These are phyloP conservation scores for Melastoma candidum DNA, from an alignment of 441 rosid genomes.

Conservation along the genomic window DNA sequence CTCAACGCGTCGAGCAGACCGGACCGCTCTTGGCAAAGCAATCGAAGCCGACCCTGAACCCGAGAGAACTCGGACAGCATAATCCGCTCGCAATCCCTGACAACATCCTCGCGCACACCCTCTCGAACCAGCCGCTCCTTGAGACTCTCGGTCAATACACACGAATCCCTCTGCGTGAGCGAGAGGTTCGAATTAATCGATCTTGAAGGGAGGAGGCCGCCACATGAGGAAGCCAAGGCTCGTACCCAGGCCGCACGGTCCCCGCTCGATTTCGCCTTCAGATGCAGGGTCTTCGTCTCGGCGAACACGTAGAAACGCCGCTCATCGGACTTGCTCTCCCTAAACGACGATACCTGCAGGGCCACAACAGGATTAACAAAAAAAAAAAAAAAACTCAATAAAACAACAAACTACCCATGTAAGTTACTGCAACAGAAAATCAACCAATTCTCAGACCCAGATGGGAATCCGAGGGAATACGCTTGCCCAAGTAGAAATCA, in stretches of 20 bases:
- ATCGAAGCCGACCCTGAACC: slow-evolving; percentile 49
- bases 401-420: too few relatives aligned
- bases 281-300: slow-evolving; percentile 86
- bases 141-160: slow-evolving; percentile 66
- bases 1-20: slow-evolving; percentile 64
- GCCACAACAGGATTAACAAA: slow-evolving; percentile 10
- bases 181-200: slow-evolving; percentile 46
- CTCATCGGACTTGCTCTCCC: slow-evolving; percentile 95
- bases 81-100: slow-evolving; percentile 78
- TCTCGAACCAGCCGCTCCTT: slow-evolving; percentile 51
- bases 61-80: slow-evolving; percentile 79
- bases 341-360: slow-evolving; percentile 83
- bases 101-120: slow-evolving; percentile 55
- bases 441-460: too few relatives aligned
- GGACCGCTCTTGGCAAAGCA: slow-evolving; percentile 63
- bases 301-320: slow-evolving; percentile 83
- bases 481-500: too few relatives aligned
- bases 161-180: slow-evolving; percentile 42
- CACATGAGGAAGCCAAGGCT: slow-evolving; percentile 63
- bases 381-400: too few relatives aligned
- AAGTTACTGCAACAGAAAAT: too few relatives aligned
- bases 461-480: too few relatives aligned
- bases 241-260: slow-evolving; percentile 93
- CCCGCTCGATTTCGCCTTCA: slow-evolving; percentile 70
- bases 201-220: slow-evolving; percentile 42